Evolutionary conservation across 305 asterid genomes (phyloP).

Genomic region (Fraxinus ornus): DNA sequence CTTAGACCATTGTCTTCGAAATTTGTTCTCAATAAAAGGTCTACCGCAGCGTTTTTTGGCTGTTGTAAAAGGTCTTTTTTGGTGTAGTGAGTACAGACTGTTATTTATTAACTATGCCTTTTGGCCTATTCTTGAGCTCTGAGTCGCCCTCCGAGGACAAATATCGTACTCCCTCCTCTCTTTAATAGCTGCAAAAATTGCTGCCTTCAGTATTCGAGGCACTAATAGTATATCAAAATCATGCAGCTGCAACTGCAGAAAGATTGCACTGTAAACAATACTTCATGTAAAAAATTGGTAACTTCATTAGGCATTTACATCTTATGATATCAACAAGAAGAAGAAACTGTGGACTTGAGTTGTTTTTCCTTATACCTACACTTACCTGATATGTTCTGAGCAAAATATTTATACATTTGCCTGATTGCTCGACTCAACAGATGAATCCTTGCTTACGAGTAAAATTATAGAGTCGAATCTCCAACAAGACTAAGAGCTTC

Average conservation of each 20-base stretch:
- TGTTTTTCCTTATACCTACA: not conserved
- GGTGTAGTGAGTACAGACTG: too few species aligned
- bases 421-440: not conserved
- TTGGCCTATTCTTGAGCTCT: not conserved
- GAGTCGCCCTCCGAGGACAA: not conserved
- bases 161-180: not conserved
- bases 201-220: not conserved
- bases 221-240: not conserved
- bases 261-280: not conserved
- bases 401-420: constrained; percentile 1
- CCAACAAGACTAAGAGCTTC: constrained; percentile 46
- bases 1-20: too few species aligned
- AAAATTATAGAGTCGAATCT: constrained; percentile 5
- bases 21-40: too few species aligned
- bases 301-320: not conserved
- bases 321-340: not conserved
- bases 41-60: too few species aligned
- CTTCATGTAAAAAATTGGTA: not conserved
- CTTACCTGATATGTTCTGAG: not conserved
- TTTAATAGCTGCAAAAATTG: too few species aligned
- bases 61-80: too few species aligned
- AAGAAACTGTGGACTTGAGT: not conserved
- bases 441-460: not conserved
- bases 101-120: too few species aligned
- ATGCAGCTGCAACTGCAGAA: not conserved